Conservation (phyloP, 805 yeast species). For the Pichia kluyveri region DNA sequence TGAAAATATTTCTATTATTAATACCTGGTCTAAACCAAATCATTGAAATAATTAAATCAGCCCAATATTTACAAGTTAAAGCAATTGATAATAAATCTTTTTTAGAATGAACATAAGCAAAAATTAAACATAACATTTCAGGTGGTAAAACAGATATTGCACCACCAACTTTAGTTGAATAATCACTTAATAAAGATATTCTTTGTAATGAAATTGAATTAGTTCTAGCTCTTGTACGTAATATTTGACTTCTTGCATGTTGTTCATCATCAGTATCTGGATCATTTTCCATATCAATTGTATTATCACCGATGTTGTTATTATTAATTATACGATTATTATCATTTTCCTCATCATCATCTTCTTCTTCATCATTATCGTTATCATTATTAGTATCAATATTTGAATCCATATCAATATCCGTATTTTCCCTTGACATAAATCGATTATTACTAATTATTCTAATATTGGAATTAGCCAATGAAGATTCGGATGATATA, state of each 20-base stretch:
- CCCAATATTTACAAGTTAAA: slow-evolving; percentile 76
- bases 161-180: slow-evolving; percentile 4
- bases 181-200: not conserved
- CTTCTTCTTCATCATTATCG: not conserved
- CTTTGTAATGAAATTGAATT: slow-evolving; percentile 5
- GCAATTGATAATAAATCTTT: slow-evolving; percentile 52
- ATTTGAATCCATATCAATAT: not conserved
- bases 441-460: not conserved
- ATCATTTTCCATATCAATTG: slow-evolving; percentile 12
- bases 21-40: slow-evolving; percentile 85
- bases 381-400: not conserved
- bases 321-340: not conserved
- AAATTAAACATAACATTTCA: slow-evolving; percentile 54
- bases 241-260: slow-evolving; percentile 20
- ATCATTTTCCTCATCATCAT: not conserved
- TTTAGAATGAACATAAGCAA: slow-evolving; percentile 53
- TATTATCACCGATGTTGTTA: slow-evolving; percentile 12
- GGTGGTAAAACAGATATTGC: slow-evolving; percentile 44
- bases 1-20: slow-evolving; percentile 39
- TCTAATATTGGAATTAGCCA: not conserved
- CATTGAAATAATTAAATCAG: slow-evolving; percentile 64
- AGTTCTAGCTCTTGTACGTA: slow-evolving; percentile 19
- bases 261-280: slow-evolving; percentile 27
- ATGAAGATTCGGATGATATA: not conserved
- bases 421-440: not conserved